Percentiles rank a stretch among this genome's conserved stretches.
phyloP scores from a whole-genome alignment of 2,329 filamentous ascomycete species.

The Fusarium dlaminii region DNA sequence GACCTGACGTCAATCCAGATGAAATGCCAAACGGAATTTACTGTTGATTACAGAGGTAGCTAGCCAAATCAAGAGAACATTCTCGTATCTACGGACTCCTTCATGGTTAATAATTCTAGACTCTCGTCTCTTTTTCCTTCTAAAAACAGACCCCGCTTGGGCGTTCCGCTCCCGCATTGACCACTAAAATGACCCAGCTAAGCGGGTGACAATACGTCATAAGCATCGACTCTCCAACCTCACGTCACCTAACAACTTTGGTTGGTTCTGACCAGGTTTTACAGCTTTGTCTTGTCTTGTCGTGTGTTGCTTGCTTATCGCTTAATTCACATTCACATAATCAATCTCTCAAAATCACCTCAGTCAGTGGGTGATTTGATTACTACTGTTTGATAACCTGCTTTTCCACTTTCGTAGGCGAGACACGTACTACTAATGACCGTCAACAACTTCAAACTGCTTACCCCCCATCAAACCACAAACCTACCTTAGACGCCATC shows the following conservation, averaged over 20 bases:
- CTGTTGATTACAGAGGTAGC: neutral
- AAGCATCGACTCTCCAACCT: neutral
- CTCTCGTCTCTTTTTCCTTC: neutral
- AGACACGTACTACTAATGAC: slow-evolving; percentile 18
- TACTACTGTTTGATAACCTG: slow-evolving; percentile 7
- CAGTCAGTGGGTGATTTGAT: neutral
- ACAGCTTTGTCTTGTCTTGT: neutral
- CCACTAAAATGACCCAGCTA: neutral
- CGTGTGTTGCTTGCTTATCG: slow-evolving; percentile 12
- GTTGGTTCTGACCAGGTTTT: slow-evolving; percentile 24
- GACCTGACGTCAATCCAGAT: slow-evolving; percentile 36
- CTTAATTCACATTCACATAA: slow-evolving; percentile 14
- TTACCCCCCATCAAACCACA: slow-evolving; percentile 3
- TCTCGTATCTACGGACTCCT: slow-evolving; percentile 6
- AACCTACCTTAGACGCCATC: neutral
- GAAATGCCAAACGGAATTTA: slow-evolving; percentile 25
- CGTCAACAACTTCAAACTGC: neutral
- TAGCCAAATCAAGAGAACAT: slow-evolving; percentile 5
- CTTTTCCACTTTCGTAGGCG: neutral
- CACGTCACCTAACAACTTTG: slow-evolving; percentile 14
- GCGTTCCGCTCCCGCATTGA: slow-evolving; percentile 11
- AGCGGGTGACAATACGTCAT: slow-evolving; percentile 26
- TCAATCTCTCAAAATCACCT: neutral
- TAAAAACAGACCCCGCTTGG: slow-evolving; percentile 2
- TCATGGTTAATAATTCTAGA: neutral